Conservation (phyloP, 1,284 basidiomycete genomes). For the Trichosporon ovoides region DNA sequence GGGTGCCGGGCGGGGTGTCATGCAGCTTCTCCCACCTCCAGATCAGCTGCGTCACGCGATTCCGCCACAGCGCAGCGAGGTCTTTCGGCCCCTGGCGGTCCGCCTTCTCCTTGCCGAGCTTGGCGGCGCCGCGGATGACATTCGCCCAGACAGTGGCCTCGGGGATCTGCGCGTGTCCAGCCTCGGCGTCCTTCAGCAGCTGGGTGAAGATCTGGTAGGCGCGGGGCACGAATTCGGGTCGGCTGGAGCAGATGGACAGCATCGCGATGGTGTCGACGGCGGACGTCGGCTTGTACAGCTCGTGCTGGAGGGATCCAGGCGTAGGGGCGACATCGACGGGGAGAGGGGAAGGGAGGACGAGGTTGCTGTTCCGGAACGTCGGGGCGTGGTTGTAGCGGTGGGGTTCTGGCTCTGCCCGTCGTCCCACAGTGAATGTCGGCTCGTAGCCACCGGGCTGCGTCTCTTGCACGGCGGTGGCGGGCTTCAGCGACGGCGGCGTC, state of each 20-base stretch:
- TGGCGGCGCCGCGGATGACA: constrained; percentile 38
- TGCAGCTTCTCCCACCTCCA: constrained; percentile 32
- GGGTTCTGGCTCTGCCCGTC: constrained; percentile 10
- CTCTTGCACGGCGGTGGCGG: constrained; percentile 3
- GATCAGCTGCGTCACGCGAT: constrained; percentile 8
- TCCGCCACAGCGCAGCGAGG: constrained; percentile 13
- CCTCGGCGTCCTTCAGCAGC: constrained; percentile 31
- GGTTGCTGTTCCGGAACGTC: background rate
- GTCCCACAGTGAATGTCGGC: constrained; percentile 9
- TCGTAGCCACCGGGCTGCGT: constrained; percentile 10
- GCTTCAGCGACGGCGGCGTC: constrained; percentile 10
- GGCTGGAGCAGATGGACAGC: constrained; percentile 44
- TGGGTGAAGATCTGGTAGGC: constrained; percentile 45
- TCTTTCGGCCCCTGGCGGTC: background rate
- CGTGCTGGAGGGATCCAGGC: constrained; percentile 20
- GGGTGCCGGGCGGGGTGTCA: background rate
- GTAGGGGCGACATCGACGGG: constrained; percentile 23
- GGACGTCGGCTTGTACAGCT: constrained; percentile 39
- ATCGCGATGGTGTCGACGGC: constrained; percentile 43
- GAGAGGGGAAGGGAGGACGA: constrained; percentile 30
- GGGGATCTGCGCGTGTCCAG: constrained; percentile 23
- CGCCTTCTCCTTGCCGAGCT: constrained; percentile 19
- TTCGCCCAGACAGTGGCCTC: constrained; percentile 41
- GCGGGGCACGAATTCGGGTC: constrained; percentile 40
- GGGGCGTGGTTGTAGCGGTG: constrained; percentile 14